Base-by-base conservation (phyloP, 2,329 filamentous ascomycete species). In the Calonectria leucothoes region DNA sequence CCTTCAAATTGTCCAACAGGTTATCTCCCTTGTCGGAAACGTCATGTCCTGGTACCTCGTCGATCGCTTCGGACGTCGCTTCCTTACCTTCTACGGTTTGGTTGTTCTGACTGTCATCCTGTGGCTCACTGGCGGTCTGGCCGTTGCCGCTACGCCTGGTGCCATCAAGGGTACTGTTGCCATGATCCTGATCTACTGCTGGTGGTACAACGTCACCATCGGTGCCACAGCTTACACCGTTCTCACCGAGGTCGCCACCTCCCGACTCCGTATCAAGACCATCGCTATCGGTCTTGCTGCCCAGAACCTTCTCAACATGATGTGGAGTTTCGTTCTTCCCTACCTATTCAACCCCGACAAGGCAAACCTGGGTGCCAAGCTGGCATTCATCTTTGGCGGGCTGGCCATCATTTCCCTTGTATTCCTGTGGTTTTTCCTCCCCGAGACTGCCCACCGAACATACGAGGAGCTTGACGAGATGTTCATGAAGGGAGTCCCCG, bases 1-100 rank as follows among this genome's bases (percentile, higher is more conserved):
- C 66, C 78, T 87, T 1, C 82, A 85, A 65, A 87, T 86, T 55
- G 80, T 81, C 12, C 85, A 86, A 73, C 85, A 86, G 61, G 80
- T 82, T 3, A 70, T 84, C 7, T 86, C 83, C 1, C 80, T 86
- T 20, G 49, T 84, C 6, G 86, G 86, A 27, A 87, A 86, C 66
- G 74, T 87, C 66, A 82, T 84, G 75, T 84, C 85, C 0, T 85
- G 83, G 79, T 83, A 79, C 51, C 74, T 86, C 5, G 77, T 86
- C 39, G 85, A 86, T 65, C 77, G 79, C 2, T 71, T 85, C 17
- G 85, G 86, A 17, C 82, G 85, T 4, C 79, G 82, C 11, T 74
- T 75, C 42, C 75, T 87, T 20, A 85, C 83, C 17, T 72, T 86
- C 52, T 85, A 80, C 42, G 84, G 85, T 75, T 7, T 72, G 78